Percentiles rank a stretch among this genome's conserved stretches.
These are phyloP conservation scores for Ophiocordyceps camponoti-leonardi DNA, from an alignment of 2,329 filamentous ascomycete genomes.

Conservation along the genomic window DNA sequence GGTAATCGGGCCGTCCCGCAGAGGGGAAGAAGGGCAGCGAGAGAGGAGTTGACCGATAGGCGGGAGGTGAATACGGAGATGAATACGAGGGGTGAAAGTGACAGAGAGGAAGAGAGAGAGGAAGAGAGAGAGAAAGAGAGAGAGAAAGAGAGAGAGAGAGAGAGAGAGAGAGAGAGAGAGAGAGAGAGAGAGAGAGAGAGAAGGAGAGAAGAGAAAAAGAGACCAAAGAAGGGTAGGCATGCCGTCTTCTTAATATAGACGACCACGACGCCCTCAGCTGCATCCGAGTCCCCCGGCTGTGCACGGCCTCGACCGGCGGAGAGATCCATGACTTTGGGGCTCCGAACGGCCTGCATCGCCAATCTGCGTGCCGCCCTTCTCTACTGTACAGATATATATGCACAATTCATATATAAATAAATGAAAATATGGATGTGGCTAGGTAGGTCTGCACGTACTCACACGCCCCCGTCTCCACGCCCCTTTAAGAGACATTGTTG, in stretches of 20 bases:
- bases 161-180: not conserved
- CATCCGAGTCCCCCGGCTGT: not conserved
- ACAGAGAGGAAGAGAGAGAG: not conserved
- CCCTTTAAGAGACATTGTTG: not conserved
- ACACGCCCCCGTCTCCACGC: too few relatives aligned
- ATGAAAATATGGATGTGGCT: too few relatives aligned
- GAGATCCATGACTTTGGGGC: not conserved
- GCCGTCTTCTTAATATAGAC: not conserved
- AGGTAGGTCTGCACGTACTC: too few relatives aligned
- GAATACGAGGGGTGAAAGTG: not conserved
- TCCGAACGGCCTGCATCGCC: not conserved
- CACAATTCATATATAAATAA: not conserved
- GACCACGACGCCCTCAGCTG: not conserved
- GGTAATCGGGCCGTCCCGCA: not conserved
- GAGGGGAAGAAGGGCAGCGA: not conserved
- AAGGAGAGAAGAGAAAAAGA: not conserved
- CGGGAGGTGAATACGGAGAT: not conserved
- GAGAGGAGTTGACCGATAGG: not conserved
- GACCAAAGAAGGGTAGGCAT: not conserved
- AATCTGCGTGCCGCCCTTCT: not conserved
- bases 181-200: not conserved
- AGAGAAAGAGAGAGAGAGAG: not conserved
- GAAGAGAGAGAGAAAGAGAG: not conserved
- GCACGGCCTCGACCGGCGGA: not conserved
- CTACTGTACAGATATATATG: not conserved